Conservation (phyloP, 768 basidiomycete genomes). For the Termitomyces sp. region DNA sequence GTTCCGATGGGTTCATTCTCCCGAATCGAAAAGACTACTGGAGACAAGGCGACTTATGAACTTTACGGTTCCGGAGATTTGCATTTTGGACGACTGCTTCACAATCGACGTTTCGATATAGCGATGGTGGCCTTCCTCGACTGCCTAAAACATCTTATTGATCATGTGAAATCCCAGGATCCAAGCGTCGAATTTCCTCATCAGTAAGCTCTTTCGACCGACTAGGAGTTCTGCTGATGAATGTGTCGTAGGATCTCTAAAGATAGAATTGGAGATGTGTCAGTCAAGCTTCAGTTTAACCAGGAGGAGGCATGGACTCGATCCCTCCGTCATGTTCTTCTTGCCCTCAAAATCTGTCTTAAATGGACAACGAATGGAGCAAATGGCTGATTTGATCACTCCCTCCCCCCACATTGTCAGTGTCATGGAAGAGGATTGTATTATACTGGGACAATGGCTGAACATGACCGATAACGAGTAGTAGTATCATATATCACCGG, state of each 20-base stretch:
- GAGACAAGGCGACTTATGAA: constrained; percentile 85
- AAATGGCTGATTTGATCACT: constrained; percentile 44
- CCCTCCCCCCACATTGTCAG: no score
- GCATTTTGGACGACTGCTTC: constrained; percentile 81
- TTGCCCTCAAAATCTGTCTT: constrained; percentile 83
- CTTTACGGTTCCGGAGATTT: constrained; percentile 94
- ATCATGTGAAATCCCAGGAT: constrained; percentile 77
- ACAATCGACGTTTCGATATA: constrained; percentile 93
- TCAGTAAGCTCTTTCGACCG: constrained; percentile 56
- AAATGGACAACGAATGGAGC: constrained; percentile 83
- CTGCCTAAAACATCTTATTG: constrained; percentile 88
- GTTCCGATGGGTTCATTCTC: constrained; percentile 96
- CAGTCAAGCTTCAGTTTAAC: constrained; percentile 90
- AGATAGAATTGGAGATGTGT: constrained; percentile 95
- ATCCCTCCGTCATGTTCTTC: constrained; percentile 84
- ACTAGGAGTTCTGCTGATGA: constrained; percentile 5
- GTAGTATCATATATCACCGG: no score
- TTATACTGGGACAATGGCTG: no score
- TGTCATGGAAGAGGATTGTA: no score
- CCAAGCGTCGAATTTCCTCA: constrained; percentile 75
- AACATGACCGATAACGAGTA: no score
- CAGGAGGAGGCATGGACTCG: constrained; percentile 97
- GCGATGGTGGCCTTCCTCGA: constrained; percentile 97
- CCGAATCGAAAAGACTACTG: constrained; percentile 77
- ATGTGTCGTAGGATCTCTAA: constrained; percentile 66